Percentiles rank a stretch among this genome's conserved stretches.
These are phyloP conservation scores for Heracleum sosnowskyi DNA, from an alignment of 129 eudicot genomes.

Conservation along the genomic window DNA sequence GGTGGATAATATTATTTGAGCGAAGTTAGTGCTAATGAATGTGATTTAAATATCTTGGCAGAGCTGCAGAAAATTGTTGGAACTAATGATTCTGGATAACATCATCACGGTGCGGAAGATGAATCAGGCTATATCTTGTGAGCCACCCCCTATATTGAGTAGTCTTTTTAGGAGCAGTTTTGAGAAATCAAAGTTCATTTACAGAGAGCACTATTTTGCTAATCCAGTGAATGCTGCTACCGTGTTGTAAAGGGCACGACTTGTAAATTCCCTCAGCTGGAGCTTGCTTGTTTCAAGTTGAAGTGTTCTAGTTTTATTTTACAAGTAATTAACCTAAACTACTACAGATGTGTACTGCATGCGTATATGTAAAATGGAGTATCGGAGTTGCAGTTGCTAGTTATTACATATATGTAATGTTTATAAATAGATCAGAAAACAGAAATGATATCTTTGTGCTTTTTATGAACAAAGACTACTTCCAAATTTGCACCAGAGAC, in stretches of 20 bases:
- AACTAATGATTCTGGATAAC: slow-evolving; percentile 57
- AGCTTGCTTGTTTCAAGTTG: not conserved
- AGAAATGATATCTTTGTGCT: too few species aligned
- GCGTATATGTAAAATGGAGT: too few species aligned
- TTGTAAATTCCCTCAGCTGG: not conserved
- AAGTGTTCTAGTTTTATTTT: not conserved
- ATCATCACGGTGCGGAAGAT: slow-evolving; percentile 59
- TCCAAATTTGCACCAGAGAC: too few species aligned
- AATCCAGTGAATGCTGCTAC: slow-evolving; percentile 40
- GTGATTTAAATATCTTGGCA: slow-evolving; percentile 18
- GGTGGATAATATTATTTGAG: not conserved
- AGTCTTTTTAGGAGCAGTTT: slow-evolving; percentile 34
- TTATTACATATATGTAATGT: too few species aligned
- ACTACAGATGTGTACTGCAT: not conserved
- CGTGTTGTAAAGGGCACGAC: slow-evolving; percentile 20
- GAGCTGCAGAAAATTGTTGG: slow-evolving; percentile 70
- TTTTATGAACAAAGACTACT: too few species aligned
- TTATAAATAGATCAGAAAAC: too few species aligned
- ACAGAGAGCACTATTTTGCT: slow-evolving; percentile 58
- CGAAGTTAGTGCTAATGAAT: not conserved
- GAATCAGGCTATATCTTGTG: slow-evolving; percentile 35
- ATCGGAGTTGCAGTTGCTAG: too few species aligned
- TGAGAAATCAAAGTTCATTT: slow-evolving; percentile 37
- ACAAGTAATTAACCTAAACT: not conserved
- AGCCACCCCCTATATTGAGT: slow-evolving; percentile 47